Evolutionary conservation across 2,329 filamentous ascomycete genomes (phyloP), one percentile per base, ranked within the genome.

Genomic region (Mycogone perniciosa): DNA sequence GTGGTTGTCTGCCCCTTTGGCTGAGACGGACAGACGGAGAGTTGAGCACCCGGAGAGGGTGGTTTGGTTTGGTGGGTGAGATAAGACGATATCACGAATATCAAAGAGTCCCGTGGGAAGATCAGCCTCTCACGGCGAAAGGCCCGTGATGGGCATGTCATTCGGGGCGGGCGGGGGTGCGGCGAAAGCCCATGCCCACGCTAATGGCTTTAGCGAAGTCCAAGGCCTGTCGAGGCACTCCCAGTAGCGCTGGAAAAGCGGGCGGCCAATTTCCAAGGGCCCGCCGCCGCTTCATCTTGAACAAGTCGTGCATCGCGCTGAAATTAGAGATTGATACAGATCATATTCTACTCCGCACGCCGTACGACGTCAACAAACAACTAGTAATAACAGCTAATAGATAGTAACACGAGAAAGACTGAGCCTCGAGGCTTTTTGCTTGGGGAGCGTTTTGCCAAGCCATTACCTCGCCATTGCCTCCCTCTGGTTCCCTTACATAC

Each of bases 81-180:
- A 20, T 20, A 20, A 20, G 20, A 20, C 20, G 33, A 39, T 38
- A 51, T 45, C 38, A 40, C 37, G 30, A 26, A 37, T 39, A 48
- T 35, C 44, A 13, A 43, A 20, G 20, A 50, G 51, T 50, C 51
- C 46, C 51, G 42, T 53, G 51, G 42, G 41, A 50, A 43, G 41
- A 53, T 41, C 42, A 50, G 50, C 33, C 46, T 50, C 44, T 52
- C 44, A 45, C 42, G 42, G 42, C 51, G 46, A 34, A 45, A 33
- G 51, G 51, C 51, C 46, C 51, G 47, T 53, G 51, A 53, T 46
- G 51, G 51, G 29, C 51, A 50, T 53, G 51, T 53, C 51, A 53
- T 53, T 53, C 51, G 51, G 50, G 46, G 46, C 51, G 31, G 48
- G 51, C 43, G 47, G 51, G 47, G 46, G 35, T 20, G 20, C 42